phyloP scores from a whole-genome alignment of 2,329 filamentous ascomycete genomes.

The Daldinia sp. region DNA sequence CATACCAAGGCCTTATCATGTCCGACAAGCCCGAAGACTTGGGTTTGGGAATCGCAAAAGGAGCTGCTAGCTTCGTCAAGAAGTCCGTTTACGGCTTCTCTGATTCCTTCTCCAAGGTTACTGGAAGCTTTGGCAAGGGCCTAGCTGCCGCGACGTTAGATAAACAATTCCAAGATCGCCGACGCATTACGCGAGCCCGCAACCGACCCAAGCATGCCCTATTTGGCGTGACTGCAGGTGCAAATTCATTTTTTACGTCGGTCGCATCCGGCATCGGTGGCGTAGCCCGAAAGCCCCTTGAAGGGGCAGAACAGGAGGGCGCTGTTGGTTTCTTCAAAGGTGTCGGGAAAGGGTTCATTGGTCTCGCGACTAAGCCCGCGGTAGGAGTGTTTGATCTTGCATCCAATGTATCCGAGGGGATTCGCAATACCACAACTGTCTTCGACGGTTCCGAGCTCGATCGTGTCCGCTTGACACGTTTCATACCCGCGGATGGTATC shows the following conservation, averaged over 20 bases:
- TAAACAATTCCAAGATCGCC: slow-evolving; percentile 97
- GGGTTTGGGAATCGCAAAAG: slow-evolving; percentile 93
- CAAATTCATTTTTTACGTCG: slow-evolving; percentile 92
- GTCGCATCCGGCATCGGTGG: slow-evolving; percentile 94
- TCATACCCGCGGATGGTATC: slow-evolving; percentile 90
- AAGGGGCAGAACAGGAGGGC: slow-evolving; percentile 96
- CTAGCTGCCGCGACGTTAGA: slow-evolving; percentile 94
- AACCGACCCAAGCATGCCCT: slow-evolving; percentile 97
- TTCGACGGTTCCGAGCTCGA: slow-evolving; percentile 96
- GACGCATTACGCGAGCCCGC: slow-evolving; percentile 89
- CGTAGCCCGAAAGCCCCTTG: slow-evolving; percentile 88
- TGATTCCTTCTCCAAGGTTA: slow-evolving; percentile 97
- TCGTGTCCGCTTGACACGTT: slow-evolving; percentile 90
- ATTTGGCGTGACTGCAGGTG: slow-evolving; percentile 93
- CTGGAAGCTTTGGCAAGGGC: slow-evolving; percentile 95
- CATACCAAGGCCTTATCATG: slow-evolving; percentile 96
- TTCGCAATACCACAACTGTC: slow-evolving; percentile 97
- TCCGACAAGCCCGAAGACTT: slow-evolving; percentile 95
- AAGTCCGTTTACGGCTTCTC: slow-evolving; percentile 98
- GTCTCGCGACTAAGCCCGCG: slow-evolving; percentile 94
- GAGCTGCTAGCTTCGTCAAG: slow-evolving; percentile 96
- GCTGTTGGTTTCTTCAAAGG: slow-evolving; percentile 96
- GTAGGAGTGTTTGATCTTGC: slow-evolving; percentile 97
- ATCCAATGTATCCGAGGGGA: slow-evolving; percentile 95
- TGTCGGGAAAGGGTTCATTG: slow-evolving; percentile 92